phyloP scores from a whole-genome alignment of 2,329 filamentous ascomycete species.

The Penicillium sumatraense region DNA sequence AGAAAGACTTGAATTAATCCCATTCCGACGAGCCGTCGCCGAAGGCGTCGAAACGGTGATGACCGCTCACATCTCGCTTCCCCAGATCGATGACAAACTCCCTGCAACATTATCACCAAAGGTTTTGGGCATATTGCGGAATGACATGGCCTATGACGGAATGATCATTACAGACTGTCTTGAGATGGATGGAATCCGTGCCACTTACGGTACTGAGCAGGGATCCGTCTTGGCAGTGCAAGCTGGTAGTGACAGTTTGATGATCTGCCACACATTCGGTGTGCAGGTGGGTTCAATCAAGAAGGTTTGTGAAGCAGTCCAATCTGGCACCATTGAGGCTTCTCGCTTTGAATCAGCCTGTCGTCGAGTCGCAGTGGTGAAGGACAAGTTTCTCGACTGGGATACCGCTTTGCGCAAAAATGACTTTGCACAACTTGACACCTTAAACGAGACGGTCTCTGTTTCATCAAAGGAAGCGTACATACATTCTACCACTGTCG shows the following conservation, averaged over 20 bases:
- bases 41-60: constrained; percentile 51
- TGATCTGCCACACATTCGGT: constrained; percentile 52
- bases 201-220: constrained; percentile 47
- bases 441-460: constrained; percentile 30
- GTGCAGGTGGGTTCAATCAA: constrained; percentile 48
- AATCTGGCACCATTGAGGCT: constrained; percentile 38
- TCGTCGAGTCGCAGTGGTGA: constrained; percentile 41
- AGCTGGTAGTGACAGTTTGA: constrained; percentile 50
- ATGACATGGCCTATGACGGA: constrained; percentile 50
- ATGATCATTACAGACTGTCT: constrained; percentile 52
- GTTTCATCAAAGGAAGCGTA: constrained; percentile 42
- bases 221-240: constrained; percentile 47
- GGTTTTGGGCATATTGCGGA: constrained; percentile 44
- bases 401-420: constrained; percentile 30
- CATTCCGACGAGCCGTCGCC: constrained; percentile 48
- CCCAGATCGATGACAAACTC: constrained; percentile 39
- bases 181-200: constrained; percentile 51
- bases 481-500: constrained; percentile 45
- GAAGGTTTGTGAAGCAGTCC: constrained; percentile 41
- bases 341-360: constrained; percentile 40
- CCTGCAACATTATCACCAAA: constrained; percentile 47
- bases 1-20: constrained; percentile 48
- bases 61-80: constrained; percentile 51
- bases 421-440: constrained; percentile 21
- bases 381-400: constrained; percentile 42